Base-by-base conservation (phyloP, 208 protist species). In the Trypanosoma avium region DNA sequence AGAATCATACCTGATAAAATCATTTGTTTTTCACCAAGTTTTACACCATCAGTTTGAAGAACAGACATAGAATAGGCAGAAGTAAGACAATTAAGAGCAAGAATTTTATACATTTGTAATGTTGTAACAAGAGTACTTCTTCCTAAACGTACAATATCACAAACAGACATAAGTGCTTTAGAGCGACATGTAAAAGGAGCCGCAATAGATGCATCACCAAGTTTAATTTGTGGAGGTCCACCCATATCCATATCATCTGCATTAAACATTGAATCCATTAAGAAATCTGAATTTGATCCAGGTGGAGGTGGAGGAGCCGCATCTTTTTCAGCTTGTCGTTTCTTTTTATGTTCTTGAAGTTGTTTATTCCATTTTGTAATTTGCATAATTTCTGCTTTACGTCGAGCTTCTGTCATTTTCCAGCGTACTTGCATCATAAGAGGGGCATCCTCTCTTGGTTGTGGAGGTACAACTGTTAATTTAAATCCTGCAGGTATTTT, bases 91-190 rank as follows among this genome's bases (percentile, higher is more conserved):
- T 99, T 98, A 17, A 99, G 86, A 7, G 98, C 98, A 13, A 99
- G 88, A 53, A 99, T 99, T 67, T 97, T 98, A 85, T 98, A 99
- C 96, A 99, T 99, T 88, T 99, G 98, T 54, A 99, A 82, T 30
- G 97, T 99, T 10, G 98, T 99, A 9, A 99, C 96, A 1, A 99
- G 88, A 30, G 98, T 99, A 48, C 90, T 99, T 55, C 98, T 83
- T 30, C 98, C 98, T 53, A 99, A 96, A 13, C 96, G 90, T 19
- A 99, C 85, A 61, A 99, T 97, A 72, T 99, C 86, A 52, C 81
- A 92, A 9, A 94, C 83, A 17, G 87, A 90, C 54, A 81, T 90
- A 22, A 97, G 86, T 2, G 81, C 88, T 75, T 89, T 94, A 36
- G 86, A 95, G 57, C 86, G 88, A 59, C 92, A 97, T 42, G 95